Evolutionary conservation across 371 early-diverging fungal genomes (phyloP), one percentile per base, ranked within the genome.

Genomic region (Smittium culicis): DNA sequence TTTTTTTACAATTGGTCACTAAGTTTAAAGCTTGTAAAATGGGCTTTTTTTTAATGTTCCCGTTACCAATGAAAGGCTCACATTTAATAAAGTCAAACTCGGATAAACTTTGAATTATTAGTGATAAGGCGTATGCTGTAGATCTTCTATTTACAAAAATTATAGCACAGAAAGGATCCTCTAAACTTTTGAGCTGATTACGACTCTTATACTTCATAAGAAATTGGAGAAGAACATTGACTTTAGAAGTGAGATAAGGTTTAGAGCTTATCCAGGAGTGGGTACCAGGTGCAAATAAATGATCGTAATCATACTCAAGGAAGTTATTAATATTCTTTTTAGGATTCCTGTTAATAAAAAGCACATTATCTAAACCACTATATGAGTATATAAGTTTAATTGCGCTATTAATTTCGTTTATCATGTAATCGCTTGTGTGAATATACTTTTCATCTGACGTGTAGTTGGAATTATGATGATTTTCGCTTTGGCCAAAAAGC

Each of bases 121-220:
- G 8, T 25, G 65, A 34, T 11, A 64, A 5, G n/a, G 54, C 27
- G 16, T 35, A 35, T 14, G 65, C 65, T 11, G 54, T 17, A 8
- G 28, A 24, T 64, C 65, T 64, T 35, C 65, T 34, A 24, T 64
- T 35, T 2, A 64, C 65, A 45, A 64, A 64, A 17, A 64, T 35
- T 8, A 64, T 35, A 17, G 27, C 35, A 20, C 65, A 2, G 29
- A 64, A 45, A 45, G 45, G 45, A 45, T 45, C 45, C 20, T 45
- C 11, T 11, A 11, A 20, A 11, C 45, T 45, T 5, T 20, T 45
- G 20, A 11, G 45, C 20, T 20, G 5, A 45, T 45, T 45, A 45
- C 5, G 45, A 20, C 11, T 5, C 20, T 45, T 45, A 20, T 45
- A 45, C 20, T 45, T 45, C 20, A 45, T 11, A 45, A 45, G 45